Evolutionary conservation across 2,329 filamentous ascomycete genomes (phyloP), one percentile per base, ranked within the genome.

Genomic region (Pseudogymnoascus verrucosus): DNA sequence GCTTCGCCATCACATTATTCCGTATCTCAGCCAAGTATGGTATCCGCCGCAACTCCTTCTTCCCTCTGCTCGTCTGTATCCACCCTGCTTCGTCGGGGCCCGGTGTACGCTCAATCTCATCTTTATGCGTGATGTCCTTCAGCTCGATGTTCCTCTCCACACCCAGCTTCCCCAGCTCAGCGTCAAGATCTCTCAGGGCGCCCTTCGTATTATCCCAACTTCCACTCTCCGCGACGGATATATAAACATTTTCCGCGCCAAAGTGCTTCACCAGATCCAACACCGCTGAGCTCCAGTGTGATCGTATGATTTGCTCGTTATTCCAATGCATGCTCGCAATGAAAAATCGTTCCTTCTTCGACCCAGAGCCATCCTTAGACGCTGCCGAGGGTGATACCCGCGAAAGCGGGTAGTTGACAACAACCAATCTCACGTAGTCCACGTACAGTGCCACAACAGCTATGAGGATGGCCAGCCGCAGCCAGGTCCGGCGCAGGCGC

Each of bases 261-360:
- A 90, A 75, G 5, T 78, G 76, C 54, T 80, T 76, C 4, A 82
- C 79, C 19, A 91, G 75, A 1, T 81, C 76, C 5, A 88, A 64
- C 2, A 91, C 76, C 0, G 84, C 85, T 5, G 79, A 74, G 66
- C 80, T 85, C 88, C 88, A 91, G 68, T 86, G 80, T 4, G 77
- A 76, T 6, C 82, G 79, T 1, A 91, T 78, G 23, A 89, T 76
- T 1, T 73, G 71, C 65, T 82, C 88, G 66, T 84, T 84, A 69
- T 89, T 90, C 80, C 86, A 89, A 70, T 89, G 86, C 71, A 88
- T 84, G 65, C 83, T 84, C 4, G 86, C 84, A 65, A 91, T 89
- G 75, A 85, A 91, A 66, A 91, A 81, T 66, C 77, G 75, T 69
- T 78, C 26, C 40, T 62, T 61, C 19, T 14, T 26, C 26, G 23